Evolutionary conservation across 78 protist genomes (phyloP).

Genomic region (Tieghemostelium lacteum): DNA sequence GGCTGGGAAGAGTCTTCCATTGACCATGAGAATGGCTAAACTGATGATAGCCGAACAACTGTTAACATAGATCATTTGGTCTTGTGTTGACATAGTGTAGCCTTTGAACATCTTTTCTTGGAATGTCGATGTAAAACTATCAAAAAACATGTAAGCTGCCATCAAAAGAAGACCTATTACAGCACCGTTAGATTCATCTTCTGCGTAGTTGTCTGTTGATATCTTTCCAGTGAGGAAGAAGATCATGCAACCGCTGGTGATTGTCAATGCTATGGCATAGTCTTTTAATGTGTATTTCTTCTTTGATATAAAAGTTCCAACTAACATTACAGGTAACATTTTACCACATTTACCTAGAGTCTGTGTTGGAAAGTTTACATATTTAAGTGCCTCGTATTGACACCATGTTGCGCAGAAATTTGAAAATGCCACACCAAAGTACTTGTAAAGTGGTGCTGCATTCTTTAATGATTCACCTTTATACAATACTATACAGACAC

Average conservation of each 20-base stretch:
- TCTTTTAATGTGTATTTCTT: conserved; percentile 55
- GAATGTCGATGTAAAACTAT: conserved; percentile 75
- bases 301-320: conserved; percentile 48
- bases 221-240: conserved; percentile 68
- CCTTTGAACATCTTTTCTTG: conserved; percentile 79
- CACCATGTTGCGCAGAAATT: conserved; percentile 84
- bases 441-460: conserved; percentile 64
- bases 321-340: conserved; percentile 82
- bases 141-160: conserved; percentile 72
- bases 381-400: conserved; percentile 83
- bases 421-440: conserved; percentile 58
- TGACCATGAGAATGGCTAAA: conserved; percentile 5
- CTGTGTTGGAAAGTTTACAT: conserved; percentile 86
- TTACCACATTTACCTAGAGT: conserved; percentile 83
- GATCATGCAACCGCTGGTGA: conserved; percentile 77
- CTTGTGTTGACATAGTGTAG: conserved; percentile 72
- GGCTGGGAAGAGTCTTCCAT: conserved; percentile 54
- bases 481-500: conserved; percentile 14
- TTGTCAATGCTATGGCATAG: conserved; percentile 28
- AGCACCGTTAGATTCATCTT: conserved; percentile 30
- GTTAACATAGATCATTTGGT: conserved; percentile 86
- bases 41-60: conserved; percentile 50
- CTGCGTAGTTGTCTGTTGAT: background rate
- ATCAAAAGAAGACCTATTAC: conserved; percentile 25
- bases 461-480: conserved; percentile 66